These are phyloP conservation scores for Vachellia pachyceras DNA, from an alignment of 306 rosid genomes.

Conservation along the genomic window DNA sequence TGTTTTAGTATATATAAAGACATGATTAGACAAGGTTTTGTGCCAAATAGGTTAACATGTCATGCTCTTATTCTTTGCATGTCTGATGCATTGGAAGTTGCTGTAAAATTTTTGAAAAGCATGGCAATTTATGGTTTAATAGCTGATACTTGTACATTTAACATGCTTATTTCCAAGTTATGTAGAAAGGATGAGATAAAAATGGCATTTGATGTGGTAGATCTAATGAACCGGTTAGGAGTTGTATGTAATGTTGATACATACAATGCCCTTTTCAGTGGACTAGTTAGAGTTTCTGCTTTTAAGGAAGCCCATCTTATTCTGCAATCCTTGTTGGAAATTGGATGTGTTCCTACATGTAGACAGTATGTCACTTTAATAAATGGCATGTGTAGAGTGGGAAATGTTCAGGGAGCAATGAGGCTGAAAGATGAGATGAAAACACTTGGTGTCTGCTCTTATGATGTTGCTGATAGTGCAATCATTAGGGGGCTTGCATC, in stretches of 20 bases:
- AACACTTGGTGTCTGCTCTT: constrained; percentile 55
- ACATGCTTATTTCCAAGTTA: constrained; percentile 65
- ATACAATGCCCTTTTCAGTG: constrained; percentile 57
- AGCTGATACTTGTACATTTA: constrained; percentile 60
- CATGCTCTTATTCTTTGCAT: constrained; percentile 72
- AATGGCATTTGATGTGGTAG: constrained; percentile 56
- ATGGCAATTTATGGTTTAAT: constrained; percentile 52
- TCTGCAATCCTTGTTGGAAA: constrained; percentile 63
- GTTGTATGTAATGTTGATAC: constrained; percentile 56
- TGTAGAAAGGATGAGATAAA: constrained; percentile 58
- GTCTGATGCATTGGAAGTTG: constrained; percentile 64
- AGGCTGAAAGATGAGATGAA: constrained; percentile 66
- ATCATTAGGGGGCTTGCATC: constrained; percentile 69
- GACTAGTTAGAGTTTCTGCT: constrained; percentile 53
- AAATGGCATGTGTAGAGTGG: constrained; percentile 77
- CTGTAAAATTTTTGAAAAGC: constrained; percentile 64
- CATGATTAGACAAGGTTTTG: constrained; percentile 52
- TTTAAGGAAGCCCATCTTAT: constrained; percentile 52
- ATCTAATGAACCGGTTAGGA: constrained; percentile 50
- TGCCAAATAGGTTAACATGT: constrained; percentile 62
- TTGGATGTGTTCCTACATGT: constrained; percentile 62
- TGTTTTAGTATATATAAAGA: constrained; percentile 53
- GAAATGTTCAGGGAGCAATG: constrained; percentile 69
- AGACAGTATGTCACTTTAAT: constrained; percentile 63
- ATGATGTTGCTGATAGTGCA: constrained; percentile 73